Base-by-base conservation (phyloP, 202 grass and related monocot genomes). In the Zoysia matrella region DNA sequence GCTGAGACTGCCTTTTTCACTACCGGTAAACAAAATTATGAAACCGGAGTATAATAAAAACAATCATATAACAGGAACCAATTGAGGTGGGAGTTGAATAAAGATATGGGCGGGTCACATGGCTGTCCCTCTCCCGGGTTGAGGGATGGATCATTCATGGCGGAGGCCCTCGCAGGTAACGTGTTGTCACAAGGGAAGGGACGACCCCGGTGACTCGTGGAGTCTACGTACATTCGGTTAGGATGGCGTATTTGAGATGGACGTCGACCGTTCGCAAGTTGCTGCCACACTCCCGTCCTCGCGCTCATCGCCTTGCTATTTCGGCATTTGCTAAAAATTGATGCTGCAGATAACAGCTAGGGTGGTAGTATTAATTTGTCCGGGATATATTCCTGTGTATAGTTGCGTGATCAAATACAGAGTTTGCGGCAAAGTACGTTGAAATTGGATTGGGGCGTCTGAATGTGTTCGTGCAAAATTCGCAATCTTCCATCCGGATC, bases 221-320 rank as follows among this genome's bases (percentile, higher is more conserved):
- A 85, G 72, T 22, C 51, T 85, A 89, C 65, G 82, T 76, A 76
- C 87, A 77, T 82, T 72, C 70, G 60, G 82, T 89, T 80, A 80
- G 55, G 82, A 5, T 81, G 87, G 82, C 78, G 58, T 69, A 53
- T 53, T 73, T 77, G 82, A 85, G 72, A 30, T 39, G 14, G 72
- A 77, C 87, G 60, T 67, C 54, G 16, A 65, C 16, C 69, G 39
- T 18, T 78, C 5, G 68, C 73, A 22, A 67, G 52, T n/a, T 58
- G 52, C 51, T 47, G 47, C 52, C 7, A 2, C 65, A 7, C 65
- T n/a, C 54, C 54, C 15, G 54, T 16, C 1, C 40, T 10, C 47
- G 22, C 55, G 54, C 60, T 71, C 53, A 12, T 57, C 53, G 6
- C 22, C 57, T 46, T 52, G 0, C 60, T 14, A 52, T 83, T 42